phyloP scores from a whole-genome alignment of 345 rosid species.

The Capsella bursapastoris region DNA sequence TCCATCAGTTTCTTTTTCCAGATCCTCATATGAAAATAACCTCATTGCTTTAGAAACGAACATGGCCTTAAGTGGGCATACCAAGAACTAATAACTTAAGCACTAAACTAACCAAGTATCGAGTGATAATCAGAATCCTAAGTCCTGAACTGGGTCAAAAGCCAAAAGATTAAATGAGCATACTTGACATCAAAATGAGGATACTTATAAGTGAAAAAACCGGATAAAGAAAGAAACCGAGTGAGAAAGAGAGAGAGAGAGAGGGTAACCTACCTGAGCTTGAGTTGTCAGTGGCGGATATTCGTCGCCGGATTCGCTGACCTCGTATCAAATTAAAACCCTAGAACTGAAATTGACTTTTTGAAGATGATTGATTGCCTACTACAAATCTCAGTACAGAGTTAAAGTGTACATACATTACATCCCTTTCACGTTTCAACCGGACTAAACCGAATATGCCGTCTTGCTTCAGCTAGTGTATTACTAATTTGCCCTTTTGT shows the following conservation, averaged over 20 bases:
- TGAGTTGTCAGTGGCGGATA: conserved; percentile 24
- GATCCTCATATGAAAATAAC: neutral
- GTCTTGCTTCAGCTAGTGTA: neutral
- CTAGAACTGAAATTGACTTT: conserved; percentile 44
- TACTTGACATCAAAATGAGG: neutral
- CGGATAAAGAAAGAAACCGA: neutral
- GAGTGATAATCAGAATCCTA: conserved; percentile 18
- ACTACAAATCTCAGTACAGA: conserved; percentile 8
- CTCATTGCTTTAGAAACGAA: neutral
- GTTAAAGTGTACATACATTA: neutral
- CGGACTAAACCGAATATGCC: conserved; percentile 33
- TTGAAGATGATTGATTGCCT: conserved; percentile 38
- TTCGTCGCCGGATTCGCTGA: conserved; percentile 40
- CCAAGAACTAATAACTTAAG: neutral
- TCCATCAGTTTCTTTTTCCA: conserved; percentile 13
- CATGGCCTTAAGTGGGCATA: conserved; percentile 13
- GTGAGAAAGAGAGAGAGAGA: neutral
- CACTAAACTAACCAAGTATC: conserved; percentile 21
- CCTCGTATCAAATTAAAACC: conserved; percentile 44
- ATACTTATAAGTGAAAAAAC: conserved; percentile 12
- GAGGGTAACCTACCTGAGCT: conserved; percentile 32
- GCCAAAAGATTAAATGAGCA: neutral
- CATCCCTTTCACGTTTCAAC: conserved; percentile 31
- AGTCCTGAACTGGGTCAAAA: conserved; percentile 19
- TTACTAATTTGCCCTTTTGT: neutral